Base-by-base conservation (phyloP, 2,329 filamentous ascomycete genomes). In the Cryphonectria carpinicola region DNA sequence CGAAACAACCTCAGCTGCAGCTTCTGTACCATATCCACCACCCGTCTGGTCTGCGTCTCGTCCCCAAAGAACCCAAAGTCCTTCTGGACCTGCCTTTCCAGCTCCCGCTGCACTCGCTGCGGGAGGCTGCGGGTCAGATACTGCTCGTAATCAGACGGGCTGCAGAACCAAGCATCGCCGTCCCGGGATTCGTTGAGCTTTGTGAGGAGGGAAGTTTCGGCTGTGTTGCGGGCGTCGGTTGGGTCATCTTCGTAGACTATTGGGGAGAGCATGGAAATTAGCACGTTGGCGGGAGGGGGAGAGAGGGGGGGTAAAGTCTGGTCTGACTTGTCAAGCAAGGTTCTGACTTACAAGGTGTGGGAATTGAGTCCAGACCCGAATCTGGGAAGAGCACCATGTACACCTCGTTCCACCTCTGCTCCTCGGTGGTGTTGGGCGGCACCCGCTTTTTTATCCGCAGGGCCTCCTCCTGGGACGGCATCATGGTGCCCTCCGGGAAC, bases 21-120 rank as follows among this genome's bases (percentile, higher is more conserved):
- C 22, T 70, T 72, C n/a, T 71, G 70, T 39, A 70, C 72, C 54
- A 73, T 72, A 60, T 73, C 72, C 11, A 73, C 70, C 39, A 73
- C 62, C 17, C 68, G 71, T 3, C 39, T 39, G 8, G 70, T 73
- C 67, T 73, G 72, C 37, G 43, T 61, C 13, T 66, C 70, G n/a
- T 73, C 67, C 19, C 70, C 71, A 25, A 73, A 70, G 11, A 73
- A 70, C 11, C 70, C 70, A n/a, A 72, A 73, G 14, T 73, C 72
- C 56, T 64, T 65, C 65, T 72, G 70, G 1, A 73, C 39, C 49
- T 73, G 70, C 32, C 69, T 67, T 32, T 73, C 72, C 13, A 73
- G 70, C 56, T 73, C 72, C 25, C 70, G 70, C 67, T 70, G 72
- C 8, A 73, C 70, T 32, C 70, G 68, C 1, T 66, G 46, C 22